These are phyloP conservation scores for Wickerhamomyces tratensis DNA, from an alignment of 805 yeast genomes.

Conservation along the genomic window DNA sequence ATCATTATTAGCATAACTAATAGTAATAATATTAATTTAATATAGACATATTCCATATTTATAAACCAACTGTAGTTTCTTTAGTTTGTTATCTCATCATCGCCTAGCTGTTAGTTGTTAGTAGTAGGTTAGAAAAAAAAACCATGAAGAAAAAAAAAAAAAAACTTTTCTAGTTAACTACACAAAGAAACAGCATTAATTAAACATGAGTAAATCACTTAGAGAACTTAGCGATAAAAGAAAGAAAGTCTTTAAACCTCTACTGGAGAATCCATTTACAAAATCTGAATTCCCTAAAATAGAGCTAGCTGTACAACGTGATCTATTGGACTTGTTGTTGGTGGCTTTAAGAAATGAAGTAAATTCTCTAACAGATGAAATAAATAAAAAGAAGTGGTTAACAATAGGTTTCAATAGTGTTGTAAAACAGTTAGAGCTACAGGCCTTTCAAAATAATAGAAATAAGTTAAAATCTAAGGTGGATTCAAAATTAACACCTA, in stretches of 20 bases:
- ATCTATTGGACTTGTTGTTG: slow-evolving; percentile 24
- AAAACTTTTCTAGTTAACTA: background rate
- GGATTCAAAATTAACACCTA: too few relatives aligned
- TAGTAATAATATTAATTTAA: too few relatives aligned
- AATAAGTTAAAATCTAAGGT: too few relatives aligned
- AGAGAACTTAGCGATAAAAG: slow-evolving; percentile 40
- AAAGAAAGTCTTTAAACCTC: slow-evolving; percentile 53
- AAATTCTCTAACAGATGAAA: slow-evolving; percentile 21
- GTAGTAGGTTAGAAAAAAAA: too few relatives aligned
- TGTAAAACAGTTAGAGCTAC: slow-evolving; percentile 34
- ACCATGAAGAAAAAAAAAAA: too few relatives aligned
- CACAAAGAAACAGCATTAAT: background rate
- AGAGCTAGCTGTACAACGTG: slow-evolving; percentile 26
- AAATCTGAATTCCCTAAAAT: slow-evolving; percentile 34
- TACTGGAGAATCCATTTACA: slow-evolving; percentile 55
- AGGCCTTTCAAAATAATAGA: slow-evolving; percentile 17
- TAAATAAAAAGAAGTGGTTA: slow-evolving; percentile 12
- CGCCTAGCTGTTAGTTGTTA: too few relatives aligned
- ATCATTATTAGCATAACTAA: too few relatives aligned
- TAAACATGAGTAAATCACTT: slow-evolving; percentile 23
- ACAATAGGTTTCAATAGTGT: slow-evolving; percentile 49
- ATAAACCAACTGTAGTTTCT: too few relatives aligned
- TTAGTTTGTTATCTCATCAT: too few relatives aligned
- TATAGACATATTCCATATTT: too few relatives aligned
- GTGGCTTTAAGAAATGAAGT: too few relatives aligned